These are phyloP conservation scores for Arabidopsis lyrata DNA, from an alignment of 441 rosid genomes.

Conservation along the genomic window DNA sequence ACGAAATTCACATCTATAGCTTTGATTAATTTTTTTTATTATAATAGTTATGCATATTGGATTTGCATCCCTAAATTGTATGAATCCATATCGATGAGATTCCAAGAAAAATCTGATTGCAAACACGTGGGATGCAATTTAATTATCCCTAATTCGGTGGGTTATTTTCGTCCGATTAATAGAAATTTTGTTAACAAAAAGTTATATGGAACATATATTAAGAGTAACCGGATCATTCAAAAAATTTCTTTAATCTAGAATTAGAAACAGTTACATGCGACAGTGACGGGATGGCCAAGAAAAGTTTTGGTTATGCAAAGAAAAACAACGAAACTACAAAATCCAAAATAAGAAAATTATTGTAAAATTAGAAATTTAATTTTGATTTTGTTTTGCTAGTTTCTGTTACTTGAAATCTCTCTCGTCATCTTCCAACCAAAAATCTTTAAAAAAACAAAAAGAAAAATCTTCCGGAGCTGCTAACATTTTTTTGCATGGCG, in stretches of 20 bases:
- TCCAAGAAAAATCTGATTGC: too few species aligned
- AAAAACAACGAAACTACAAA: slow-evolving; percentile 28
- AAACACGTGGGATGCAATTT: too few species aligned
- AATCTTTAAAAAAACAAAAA: not conserved
- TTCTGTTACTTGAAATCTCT: slow-evolving; percentile 35
- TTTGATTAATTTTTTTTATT: too few species aligned
- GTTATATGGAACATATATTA: not conserved
- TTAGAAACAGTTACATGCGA: slow-evolving; percentile 10
- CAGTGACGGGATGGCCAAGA: slow-evolving; percentile 39
- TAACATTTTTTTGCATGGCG: slow-evolving; percentile 47
- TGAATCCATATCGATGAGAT: too few species aligned
- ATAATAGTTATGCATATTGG: too few species aligned
- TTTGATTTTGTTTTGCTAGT: not conserved
- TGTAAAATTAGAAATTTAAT: slow-evolving; percentile 20
- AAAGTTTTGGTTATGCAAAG: slow-evolving; percentile 23
- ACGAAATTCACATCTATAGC: too few species aligned
- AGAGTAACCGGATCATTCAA: not conserved
- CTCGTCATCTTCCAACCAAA: slow-evolving; percentile 27
- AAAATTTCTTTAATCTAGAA: not conserved
- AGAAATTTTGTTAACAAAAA: too few species aligned
- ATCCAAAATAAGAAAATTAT: slow-evolving; percentile 34
- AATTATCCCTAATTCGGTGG: too few species aligned
- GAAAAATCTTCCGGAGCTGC: slow-evolving; percentile 19
- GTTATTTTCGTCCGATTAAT: too few species aligned
- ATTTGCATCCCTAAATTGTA: too few species aligned